Evolutionary conservation across 2,329 filamentous ascomycete genomes (phyloP).

Genomic region (Fonsecaea monophora): DNA sequence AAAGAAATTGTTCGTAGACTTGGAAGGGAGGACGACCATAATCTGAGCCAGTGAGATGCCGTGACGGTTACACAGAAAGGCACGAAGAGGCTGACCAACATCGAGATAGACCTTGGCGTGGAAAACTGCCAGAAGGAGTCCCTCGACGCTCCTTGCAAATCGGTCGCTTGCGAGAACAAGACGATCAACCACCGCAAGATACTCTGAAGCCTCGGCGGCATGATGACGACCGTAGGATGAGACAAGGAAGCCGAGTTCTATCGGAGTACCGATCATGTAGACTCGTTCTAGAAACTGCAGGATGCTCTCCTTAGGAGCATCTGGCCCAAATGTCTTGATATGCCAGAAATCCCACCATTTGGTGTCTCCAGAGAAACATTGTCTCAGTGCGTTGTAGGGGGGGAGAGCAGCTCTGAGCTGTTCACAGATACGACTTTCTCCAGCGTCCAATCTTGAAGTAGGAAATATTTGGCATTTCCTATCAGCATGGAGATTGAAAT

Average conservation of each 20-base stretch:
- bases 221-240: conserved; percentile 21
- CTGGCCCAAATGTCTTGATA: conserved; percentile 21
- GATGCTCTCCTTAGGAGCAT: conserved; percentile 2
- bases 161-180: conserved; percentile 18
- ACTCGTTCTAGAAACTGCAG: conserved; percentile 8
- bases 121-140: conserved; percentile 18
- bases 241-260: conserved; percentile 22
- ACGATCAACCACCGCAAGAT: conserved; percentile 21
- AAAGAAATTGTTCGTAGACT: background rate
- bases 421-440: conserved; percentile 4
- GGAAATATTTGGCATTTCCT: background rate
- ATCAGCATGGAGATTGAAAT: background rate
- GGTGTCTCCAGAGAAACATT: conserved; percentile 5
- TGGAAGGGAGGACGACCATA: conserved; percentile 15
- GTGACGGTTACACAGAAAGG: conserved; percentile 24
- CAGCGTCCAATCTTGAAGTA: background rate
- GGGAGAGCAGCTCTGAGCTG: conserved; percentile 17
- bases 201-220: conserved; percentile 4
- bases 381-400: conserved; percentile 4
- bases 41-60: conserved; percentile 17
- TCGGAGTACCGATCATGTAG: background rate
- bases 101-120: conserved; percentile 24
- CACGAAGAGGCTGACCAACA: conserved; percentile 23
- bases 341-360: conserved; percentile 24
- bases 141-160: conserved; percentile 11